Percentiles rank a stretch among this genome's conserved stretches.
Evolutionary conservation across 1,139 yeast species (phyloP).

Genomic region (Tardiomyces depauwii): DNA sequence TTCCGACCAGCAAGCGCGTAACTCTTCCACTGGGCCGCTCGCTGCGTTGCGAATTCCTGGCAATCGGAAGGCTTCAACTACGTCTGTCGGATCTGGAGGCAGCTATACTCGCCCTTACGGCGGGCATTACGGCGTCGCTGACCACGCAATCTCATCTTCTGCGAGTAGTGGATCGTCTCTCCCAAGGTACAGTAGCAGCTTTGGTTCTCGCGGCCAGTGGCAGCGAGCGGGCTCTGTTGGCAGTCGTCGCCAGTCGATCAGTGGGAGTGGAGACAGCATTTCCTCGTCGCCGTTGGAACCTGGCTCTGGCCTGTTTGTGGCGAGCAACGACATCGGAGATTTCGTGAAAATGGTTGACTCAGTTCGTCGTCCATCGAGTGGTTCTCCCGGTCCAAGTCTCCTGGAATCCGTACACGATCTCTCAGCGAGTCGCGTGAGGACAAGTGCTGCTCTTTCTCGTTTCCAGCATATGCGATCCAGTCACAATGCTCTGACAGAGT

Average conservation of each 20-base stretch:
- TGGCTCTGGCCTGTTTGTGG: constrained; percentile 24
- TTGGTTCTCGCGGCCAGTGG: constrained; percentile 20
- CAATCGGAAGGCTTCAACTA: constrained; percentile 15
- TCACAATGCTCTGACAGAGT: background rate
- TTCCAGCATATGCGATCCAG: background rate
- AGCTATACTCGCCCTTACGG: constrained; percentile 3
- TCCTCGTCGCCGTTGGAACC: constrained; percentile 21
- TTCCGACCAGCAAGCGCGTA: constrained; percentile 5
- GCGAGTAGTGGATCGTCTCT: constrained; percentile 15
- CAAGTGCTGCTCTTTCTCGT: background rate
- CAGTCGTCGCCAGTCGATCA: background rate
- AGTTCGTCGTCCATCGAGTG: background rate
- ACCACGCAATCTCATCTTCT: constrained; percentile 13
- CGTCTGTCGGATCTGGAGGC: constrained; percentile 7
- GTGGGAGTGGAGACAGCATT: background rate
- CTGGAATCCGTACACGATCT: background rate
- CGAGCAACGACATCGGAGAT: constrained; percentile 65
- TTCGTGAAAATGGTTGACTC: constrained; percentile 70
- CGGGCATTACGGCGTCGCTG: constrained; percentile 4
- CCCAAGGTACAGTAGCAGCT: constrained; percentile 22
- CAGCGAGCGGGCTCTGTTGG: constrained; percentile 15
- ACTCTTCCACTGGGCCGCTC: constrained; percentile 15
- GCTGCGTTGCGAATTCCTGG: constrained; percentile 22
- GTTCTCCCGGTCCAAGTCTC: background rate
- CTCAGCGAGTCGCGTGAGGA: background rate